Conservation (phyloP, 257 asterid genomes). For the Asclepias syriaca region DNA sequence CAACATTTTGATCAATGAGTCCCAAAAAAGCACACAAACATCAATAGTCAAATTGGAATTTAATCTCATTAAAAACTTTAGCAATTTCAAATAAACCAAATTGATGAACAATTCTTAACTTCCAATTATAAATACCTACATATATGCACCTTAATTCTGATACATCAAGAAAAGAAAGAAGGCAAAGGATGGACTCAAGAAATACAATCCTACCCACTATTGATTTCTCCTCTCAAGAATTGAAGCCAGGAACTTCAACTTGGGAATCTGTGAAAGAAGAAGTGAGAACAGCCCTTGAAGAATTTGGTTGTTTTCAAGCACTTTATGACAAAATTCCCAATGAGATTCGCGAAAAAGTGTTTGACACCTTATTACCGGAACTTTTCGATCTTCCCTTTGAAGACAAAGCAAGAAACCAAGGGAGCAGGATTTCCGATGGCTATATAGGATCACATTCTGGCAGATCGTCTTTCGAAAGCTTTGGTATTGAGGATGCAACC, state of each 20-base stretch:
- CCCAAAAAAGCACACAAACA: no score
- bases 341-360: slow-evolving; percentile 24
- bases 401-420: slow-evolving; percentile 29
- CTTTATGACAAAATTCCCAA: slow-evolving; percentile 21
- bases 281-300: slow-evolving; percentile 36
- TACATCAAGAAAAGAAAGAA: no score
- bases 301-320: slow-evolving; percentile 39
- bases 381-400: slow-evolving; percentile 37
- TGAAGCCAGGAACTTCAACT: slow-evolving; percentile 13
- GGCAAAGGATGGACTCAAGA: neutral
- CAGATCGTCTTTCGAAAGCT: slow-evolving; percentile 38
- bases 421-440: slow-evolving; percentile 31
- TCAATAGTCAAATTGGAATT: no score
- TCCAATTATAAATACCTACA: no score
- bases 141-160: no score
- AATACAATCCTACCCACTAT: slow-evolving; percentile 25
- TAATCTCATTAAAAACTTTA: no score
- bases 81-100: no score
- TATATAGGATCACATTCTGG: slow-evolving; percentile 34
- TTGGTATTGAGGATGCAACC: slow-evolving; percentile 37
- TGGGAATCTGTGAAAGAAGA: slow-evolving; percentile 23
- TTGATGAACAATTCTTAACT: no score
- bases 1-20: no score
- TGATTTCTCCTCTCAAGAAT: slow-evolving; percentile 15
- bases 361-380: slow-evolving; percentile 17